Conservation (phyloP, 164 flowering plant genomes). For the Amborella trichopoda region DNA sequence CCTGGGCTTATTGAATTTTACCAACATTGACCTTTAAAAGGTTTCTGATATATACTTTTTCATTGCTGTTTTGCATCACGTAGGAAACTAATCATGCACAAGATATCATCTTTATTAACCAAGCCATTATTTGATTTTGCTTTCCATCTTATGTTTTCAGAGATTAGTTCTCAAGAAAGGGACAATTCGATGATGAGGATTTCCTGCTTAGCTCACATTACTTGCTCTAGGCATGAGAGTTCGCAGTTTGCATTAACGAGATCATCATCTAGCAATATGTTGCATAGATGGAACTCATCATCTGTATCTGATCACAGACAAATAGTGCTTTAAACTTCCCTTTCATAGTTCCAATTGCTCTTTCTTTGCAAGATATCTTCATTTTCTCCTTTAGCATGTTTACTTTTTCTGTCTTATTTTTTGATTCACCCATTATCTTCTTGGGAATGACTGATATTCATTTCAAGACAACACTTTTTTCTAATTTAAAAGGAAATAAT, state of each 20-base stretch:
- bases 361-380: too few species aligned
- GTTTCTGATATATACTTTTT: not conserved
- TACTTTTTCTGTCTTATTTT: too few species aligned
- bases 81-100: not conserved
- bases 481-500: too few species aligned
- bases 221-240: conserved; percentile 50
- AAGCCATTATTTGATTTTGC: not conserved
- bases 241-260: conserved; percentile 45
- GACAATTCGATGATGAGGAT: conserved; percentile 47
- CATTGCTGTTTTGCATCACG: not conserved
- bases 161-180: conserved; percentile 79
- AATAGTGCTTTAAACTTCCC: too few species aligned
- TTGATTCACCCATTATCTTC: too few species aligned
- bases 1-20: too few species aligned
- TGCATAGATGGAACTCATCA: conserved; percentile 57
- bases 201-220: conserved; percentile 35
- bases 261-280: conserved; percentile 44
- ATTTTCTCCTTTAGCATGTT: too few species aligned
- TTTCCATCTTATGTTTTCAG: conserved; percentile 27
- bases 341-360: too few species aligned
- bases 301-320: conserved; percentile 35
- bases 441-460: too few species aligned
- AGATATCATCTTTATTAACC: not conserved
- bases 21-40: too few species aligned
- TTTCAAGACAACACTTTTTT: too few species aligned